Evolutionary conservation across 345 rosid genomes (phyloP), one percentile per base, ranked within the genome.

Genomic region (Excoecaria agallocha): DNA sequence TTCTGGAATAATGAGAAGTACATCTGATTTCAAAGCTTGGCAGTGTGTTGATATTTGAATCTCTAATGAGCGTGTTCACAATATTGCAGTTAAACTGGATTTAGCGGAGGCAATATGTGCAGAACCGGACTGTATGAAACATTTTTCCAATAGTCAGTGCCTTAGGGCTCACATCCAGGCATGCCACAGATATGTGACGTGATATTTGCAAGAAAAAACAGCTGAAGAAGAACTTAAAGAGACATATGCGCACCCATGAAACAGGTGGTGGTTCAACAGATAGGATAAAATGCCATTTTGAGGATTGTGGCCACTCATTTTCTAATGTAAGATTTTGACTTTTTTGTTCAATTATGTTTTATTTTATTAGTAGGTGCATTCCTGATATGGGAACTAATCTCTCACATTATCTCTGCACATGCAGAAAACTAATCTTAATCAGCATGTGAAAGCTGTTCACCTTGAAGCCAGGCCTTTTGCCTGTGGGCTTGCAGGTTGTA

Each of bases 241-340:
- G 98, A 69, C 99, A 95, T 75, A 75, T 91, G 1, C 78, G 80
- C n/a, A 79, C 87, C 0, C 99, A 95, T 64, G 96, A 88, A 1
- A 76, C 75, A 20, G 73, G 30, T 13, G 78, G 68, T 30, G 69
- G 12, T 6, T 38, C 86, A 20, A 52, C 82, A 6, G 75, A 84
- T 68, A 79, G 79, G 79, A 77, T 87, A 50, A 83, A 85, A 59
- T 93, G 99, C 68, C 80, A 76, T 70, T 79, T 84, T 10, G 83
- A 87, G 67, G 91, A 84, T n/a, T 95, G 99, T 81, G 67, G 48
- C 52, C 87, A 67, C 10, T 79, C 90, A 39, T 95, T 93, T 78
- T 80, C 95, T 50, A 86, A 79, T 57, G 98, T 94, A 86, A 84
- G 84, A 50, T 69, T 38, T 66, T 19, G 20, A 3, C n/a, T 6